Percentiles rank a stretch among this genome's conserved stretches.
Evolutionary conservation across 306 rosid genomes (phyloP).

Genomic region (barrel medic (Medicago truncatula)): MtrunA17r5.0-ANR NC_053048.1:54823001-54823500

Average conservation of each 20-base stretch:
- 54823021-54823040: conserved; percentile 1
- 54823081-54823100: conserved; percentile 6
- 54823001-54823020: neutral
- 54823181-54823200: conserved; percentile 2
- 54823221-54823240: conserved; percentile 22
- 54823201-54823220: conserved; percentile 16
- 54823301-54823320: conserved; percentile 10
- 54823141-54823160: neutral
- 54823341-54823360: too few relatives aligned
- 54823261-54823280: conserved; percentile 3
- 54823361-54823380: too few relatives aligned
- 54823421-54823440: too few relatives aligned
- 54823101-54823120: neutral
- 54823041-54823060: conserved; percentile 7
- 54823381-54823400: too few relatives aligned
- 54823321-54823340: too few relatives aligned
- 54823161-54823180: neutral
- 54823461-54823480: too few relatives aligned
- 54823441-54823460: too few relatives aligned
- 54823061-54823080: conserved; percentile 5
- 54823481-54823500: too few relatives aligned
- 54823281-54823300: conserved; percentile 10
- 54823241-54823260: neutral
- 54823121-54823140: neutral
- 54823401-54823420: too few relatives aligned